phyloP scores from a whole-genome alignment of 345 rosid species.

The Euphorbia pulcherrima region DNA sequence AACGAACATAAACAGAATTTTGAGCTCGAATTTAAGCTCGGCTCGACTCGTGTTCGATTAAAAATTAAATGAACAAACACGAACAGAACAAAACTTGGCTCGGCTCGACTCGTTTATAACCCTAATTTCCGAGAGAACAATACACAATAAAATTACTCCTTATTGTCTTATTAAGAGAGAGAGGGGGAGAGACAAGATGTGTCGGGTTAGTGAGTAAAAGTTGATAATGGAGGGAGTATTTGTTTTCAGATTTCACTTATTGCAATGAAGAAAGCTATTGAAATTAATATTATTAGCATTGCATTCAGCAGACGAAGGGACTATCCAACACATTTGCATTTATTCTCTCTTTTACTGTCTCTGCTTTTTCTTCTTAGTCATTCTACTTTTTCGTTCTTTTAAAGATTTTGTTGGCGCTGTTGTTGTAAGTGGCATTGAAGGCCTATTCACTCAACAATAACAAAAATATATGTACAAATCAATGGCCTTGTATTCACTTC shows the following conservation, averaged over 20 bases:
- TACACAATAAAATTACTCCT: constrained; percentile 30
- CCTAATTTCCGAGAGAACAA: constrained; percentile 26
- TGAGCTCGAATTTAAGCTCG: no score
- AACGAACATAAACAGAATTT: no score
- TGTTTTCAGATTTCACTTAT: constrained; percentile 35
- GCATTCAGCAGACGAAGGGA: constrained; percentile 33
- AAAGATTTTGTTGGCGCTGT: neutral
- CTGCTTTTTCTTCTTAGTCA: constrained; percentile 16
- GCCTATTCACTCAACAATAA: no score
- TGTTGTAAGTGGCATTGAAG: neutral
- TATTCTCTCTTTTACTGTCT: neutral
- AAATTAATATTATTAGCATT: constrained; percentile 16
- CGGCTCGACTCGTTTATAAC: no score
- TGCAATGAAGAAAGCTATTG: constrained; percentile 38
- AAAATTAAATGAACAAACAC: no score
- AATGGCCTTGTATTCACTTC: no score
- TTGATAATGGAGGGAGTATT: constrained; percentile 20
- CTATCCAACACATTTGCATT: neutral
- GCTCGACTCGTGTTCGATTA: no score
- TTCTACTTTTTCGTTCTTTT: neutral
- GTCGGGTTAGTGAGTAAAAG: neutral
- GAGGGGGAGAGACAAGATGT: constrained; percentile 15
- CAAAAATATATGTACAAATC: no score
- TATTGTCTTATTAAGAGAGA: constrained; percentile 21
- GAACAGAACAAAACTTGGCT: no score